These are phyloP conservation scores for Alnus glutinosa DNA, from an alignment of 306 rosid genomes.

Conservation along the genomic window DNA sequence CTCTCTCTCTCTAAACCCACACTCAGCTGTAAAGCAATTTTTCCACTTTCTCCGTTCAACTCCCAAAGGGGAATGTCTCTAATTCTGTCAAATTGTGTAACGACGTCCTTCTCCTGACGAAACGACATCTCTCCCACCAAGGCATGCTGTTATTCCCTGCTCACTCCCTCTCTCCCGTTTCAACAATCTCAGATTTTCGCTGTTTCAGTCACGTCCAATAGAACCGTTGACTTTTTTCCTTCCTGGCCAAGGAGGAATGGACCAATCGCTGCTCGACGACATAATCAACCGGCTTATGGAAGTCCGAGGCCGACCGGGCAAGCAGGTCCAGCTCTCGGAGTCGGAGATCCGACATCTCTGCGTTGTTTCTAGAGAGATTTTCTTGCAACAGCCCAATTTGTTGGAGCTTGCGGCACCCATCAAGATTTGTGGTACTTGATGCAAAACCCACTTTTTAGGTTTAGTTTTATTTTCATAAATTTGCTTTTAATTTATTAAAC, in stretches of 20 bases:
- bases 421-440: constrained; percentile 76
- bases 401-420: constrained; percentile 90
- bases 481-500: background rate
- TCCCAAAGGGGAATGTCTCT: constrained; percentile 2
- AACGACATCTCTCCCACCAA: constrained; percentile 35
- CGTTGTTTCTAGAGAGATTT: constrained; percentile 60
- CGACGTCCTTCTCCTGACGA: constrained; percentile 30
- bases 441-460: constrained; percentile 1
- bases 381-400: constrained; percentile 80
- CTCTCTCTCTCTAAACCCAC: no score
- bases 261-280: constrained; percentile 72
- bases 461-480: background rate
- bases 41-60: background rate
- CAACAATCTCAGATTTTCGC: constrained; percentile 4
- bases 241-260: constrained; percentile 46
- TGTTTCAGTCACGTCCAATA: background rate
- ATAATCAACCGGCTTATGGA: constrained; percentile 79
- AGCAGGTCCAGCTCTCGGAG: constrained; percentile 91
- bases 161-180: background rate
- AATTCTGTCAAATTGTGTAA: constrained; percentile 21
- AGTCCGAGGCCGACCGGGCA: constrained; percentile 82
- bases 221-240: constrained; percentile 29
- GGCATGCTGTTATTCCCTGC: constrained; percentile 36
- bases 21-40: background rate
- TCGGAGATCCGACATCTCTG: constrained; percentile 95